Evolutionary conservation across 169 alveolate genomes (phyloP).

Genomic region (Eimeria sp.): DNA sequence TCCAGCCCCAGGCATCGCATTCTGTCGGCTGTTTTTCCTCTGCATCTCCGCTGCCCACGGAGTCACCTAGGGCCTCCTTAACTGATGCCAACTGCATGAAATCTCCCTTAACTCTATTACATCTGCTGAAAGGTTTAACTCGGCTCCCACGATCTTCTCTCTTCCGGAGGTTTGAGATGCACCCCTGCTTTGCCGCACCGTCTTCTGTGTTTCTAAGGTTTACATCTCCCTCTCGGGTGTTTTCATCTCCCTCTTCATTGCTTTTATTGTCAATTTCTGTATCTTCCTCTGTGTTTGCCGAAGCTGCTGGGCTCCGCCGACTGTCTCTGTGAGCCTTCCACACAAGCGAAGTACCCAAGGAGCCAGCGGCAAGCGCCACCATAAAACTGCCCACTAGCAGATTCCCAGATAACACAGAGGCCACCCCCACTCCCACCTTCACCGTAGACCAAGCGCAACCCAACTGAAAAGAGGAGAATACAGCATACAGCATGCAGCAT

Average conservation of each 20-base stretch:
- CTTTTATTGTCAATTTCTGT: background rate
- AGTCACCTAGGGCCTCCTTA: background rate
- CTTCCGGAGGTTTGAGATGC: background rate
- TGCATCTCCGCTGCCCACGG: background rate
- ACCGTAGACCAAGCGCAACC: constrained; percentile 75
- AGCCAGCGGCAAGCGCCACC: constrained; percentile 62
- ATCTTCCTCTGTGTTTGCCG: background rate
- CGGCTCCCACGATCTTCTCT: background rate
- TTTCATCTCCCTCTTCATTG: too few relatives aligned
- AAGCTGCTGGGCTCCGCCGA: background rate
- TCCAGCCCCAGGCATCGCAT: constrained; percentile 40
- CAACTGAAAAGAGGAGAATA: constrained; percentile 23
- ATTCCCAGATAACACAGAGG: constrained; percentile 47
- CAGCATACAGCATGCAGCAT: background rate
- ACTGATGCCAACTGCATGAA: background rate
- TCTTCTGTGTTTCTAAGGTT: background rate
- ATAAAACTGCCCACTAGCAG: constrained; percentile 33
- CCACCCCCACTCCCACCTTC: constrained; percentile 57
- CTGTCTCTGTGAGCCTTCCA: constrained; percentile 70
- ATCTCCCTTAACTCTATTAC: background rate
- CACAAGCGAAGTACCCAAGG: constrained; percentile 51
- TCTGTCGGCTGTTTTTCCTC: background rate
- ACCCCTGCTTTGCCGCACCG: background rate
- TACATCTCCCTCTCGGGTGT: too few relatives aligned
- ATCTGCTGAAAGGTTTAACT: background rate